Conservation (phyloP, 2,329 filamentous ascomycete genomes). For the Cytospora piceae region DNA sequence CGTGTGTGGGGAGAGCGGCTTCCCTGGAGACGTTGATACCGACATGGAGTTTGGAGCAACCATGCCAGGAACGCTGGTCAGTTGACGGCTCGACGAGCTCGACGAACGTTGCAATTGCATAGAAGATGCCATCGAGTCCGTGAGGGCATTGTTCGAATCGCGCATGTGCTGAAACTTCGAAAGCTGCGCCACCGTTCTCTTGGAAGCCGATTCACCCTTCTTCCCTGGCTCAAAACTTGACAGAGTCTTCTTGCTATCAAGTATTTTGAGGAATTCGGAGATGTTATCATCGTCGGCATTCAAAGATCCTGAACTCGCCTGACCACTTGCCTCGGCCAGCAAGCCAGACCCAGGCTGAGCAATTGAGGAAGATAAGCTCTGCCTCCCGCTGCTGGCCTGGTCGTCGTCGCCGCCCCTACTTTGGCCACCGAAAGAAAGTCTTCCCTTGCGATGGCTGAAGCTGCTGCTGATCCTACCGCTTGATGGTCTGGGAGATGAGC, state of each 20-base stretch:
- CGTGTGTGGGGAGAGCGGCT: slow-evolving; percentile 86
- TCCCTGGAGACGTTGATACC: slow-evolving; percentile 85
- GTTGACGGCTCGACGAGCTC: slow-evolving; percentile 67
- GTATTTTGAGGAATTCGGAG: slow-evolving; percentile 84
- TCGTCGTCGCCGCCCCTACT: slow-evolving; percentile 72
- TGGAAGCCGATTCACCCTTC: slow-evolving; percentile 70
- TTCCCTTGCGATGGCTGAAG: slow-evolving; percentile 82
- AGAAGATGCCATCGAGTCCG: slow-evolving; percentile 92
- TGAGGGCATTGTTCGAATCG: slow-evolving; percentile 85
- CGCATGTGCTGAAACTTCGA: slow-evolving; percentile 86
- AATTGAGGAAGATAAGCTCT: slow-evolving; percentile 71
- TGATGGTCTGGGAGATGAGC: slow-evolving; percentile 78
- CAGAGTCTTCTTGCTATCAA: slow-evolving; percentile 87
- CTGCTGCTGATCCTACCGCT: slow-evolving; percentile 91
- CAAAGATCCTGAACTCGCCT: slow-evolving; percentile 67
- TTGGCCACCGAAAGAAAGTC: slow-evolving; percentile 75
- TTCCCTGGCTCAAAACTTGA: slow-evolving; percentile 74
- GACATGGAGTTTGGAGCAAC: slow-evolving; percentile 76
- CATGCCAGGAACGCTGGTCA: slow-evolving; percentile 67
- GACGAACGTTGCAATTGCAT: slow-evolving; percentile 82
- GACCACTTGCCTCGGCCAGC: slow-evolving; percentile 70
- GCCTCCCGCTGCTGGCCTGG: slow-evolving; percentile 78
- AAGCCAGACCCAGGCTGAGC: slow-evolving; percentile 78
- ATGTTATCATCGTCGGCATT: slow-evolving; percentile 89
- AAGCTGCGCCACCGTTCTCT: slow-evolving; percentile 77